Base-by-base conservation (phyloP, 1,139 yeast species). In the Saccharomyces uvarum region DNA sequence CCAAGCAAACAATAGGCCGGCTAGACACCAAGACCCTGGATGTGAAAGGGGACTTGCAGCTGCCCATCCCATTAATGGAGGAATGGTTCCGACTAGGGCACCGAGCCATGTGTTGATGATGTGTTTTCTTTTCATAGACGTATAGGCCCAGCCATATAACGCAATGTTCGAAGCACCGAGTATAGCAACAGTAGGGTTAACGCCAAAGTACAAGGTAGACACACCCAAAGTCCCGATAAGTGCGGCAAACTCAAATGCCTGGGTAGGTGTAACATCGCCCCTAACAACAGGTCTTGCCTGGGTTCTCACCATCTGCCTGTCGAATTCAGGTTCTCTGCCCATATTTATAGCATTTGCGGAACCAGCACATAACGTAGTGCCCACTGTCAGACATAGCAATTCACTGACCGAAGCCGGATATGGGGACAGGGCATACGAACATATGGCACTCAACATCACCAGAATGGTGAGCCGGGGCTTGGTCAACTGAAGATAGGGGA, bases 21-120 rank as follows among this genome's bases (percentile, higher is more conserved):
- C 98, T 38, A 91, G 74, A 66, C 95, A 84, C 98, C 98, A 93
- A 2, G 95, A 95, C 6, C 95, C 97, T 0, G 98, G 97, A 59
- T 88, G 89, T 3, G 77, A 63, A 51, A 93, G 73, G 1, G 95
- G 82, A 2, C 88, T 82, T 3, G 96, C 87, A 0, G 97, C 96
- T 1, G 97, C 97, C 99, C 99, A 93, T 1, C 99, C 99, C 99
- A 93, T 93, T 53, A 95, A 77, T 32, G 99, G 99, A 0, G 99
- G 99, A 47, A 93, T 87, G 0, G 98, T 98, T 3, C 99, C 99
- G 2, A 95, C 99, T 8, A 95, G 69, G 1, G 99, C 99, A 24
- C 99, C 99, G 1, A 93, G 95, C 99, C 99, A 93, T 0, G 99
- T 93, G 70, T 93, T 93, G 49, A 87, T 69, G 51, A 93, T 93